phyloP scores from a whole-genome alignment of 768 basidiomycete species.

The Auriculariales sp. region DNA sequence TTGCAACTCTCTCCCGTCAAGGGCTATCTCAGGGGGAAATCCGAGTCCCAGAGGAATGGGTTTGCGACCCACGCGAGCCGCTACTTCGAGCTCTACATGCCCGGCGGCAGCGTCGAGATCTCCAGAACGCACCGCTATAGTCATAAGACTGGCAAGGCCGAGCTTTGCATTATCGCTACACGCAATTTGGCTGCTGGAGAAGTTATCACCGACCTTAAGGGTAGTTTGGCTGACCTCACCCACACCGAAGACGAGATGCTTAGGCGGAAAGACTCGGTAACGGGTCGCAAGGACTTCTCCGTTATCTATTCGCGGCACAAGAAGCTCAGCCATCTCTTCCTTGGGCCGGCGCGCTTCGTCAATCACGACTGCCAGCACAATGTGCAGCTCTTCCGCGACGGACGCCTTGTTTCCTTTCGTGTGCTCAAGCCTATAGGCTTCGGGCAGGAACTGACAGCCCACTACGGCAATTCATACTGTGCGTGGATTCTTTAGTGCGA shows the following conservation, averaged over 20 bases:
- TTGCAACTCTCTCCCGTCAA: constrained; percentile 46
- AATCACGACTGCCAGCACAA: constrained; percentile 88
- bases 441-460: constrained; percentile 81
- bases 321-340: constrained; percentile 84
- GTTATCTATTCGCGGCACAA: constrained; percentile 84
- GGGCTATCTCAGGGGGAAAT: constrained; percentile 42
- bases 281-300: constrained; percentile 73
- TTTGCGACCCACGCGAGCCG: constrained; percentile 88
- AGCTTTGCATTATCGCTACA: constrained; percentile 77
- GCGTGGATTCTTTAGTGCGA: constrained; percentile 19
- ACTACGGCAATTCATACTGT: constrained; percentile 88
- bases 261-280: constrained; percentile 58
- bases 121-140: constrained; percentile 81
- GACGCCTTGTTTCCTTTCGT: constrained; percentile 79
- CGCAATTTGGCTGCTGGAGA: constrained; percentile 49
- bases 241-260: constrained; percentile 78
- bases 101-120: constrained; percentile 73
- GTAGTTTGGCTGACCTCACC: constrained; percentile 79
- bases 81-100: constrained; percentile 78
- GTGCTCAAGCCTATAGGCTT: constrained; percentile 62
- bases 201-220: constrained; percentile 77
- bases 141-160: constrained; percentile 76
- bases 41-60: constrained; percentile 77
- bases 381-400: constrained; percentile 78
- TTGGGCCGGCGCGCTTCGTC: constrained; percentile 85